Conservation (phyloP, 1,139 yeast species). For the Kodamaea arcana region DNA sequence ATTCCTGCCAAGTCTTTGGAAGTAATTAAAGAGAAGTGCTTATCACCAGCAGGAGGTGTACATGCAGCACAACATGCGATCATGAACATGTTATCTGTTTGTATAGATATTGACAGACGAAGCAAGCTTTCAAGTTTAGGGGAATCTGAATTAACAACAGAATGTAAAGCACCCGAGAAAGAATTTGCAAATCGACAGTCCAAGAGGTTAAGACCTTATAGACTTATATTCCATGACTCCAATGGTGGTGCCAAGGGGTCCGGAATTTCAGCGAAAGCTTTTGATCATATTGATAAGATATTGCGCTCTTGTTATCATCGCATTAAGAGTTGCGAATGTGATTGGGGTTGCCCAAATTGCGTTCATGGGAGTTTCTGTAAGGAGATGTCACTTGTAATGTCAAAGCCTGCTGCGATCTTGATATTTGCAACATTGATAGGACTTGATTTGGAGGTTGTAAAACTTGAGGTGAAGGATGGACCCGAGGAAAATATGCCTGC, state of each 20-base stretch:
- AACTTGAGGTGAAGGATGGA: conserved; percentile 55
- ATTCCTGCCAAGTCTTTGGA: conserved; percentile 64
- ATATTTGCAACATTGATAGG: conserved; percentile 54
- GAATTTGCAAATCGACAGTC: conserved; percentile 78
- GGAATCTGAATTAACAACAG: conserved; percentile 75
- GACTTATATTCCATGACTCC: conserved; percentile 78
- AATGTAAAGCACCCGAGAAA: conserved; percentile 95
- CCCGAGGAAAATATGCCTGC: conserved; percentile 81
- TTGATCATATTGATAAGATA: conserved; percentile 68
- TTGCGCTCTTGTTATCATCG: conserved; percentile 56
- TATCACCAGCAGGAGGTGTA: conserved; percentile 84
- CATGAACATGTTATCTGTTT: conserved; percentile 68
- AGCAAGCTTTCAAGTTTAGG: conserved; percentile 42
- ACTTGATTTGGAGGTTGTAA: conserved; percentile 37
- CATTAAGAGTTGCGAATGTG: conserved; percentile 67
- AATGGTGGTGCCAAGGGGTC: conserved; percentile 76
- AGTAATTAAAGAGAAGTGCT: conserved; percentile 47
- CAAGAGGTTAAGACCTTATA: conserved; percentile 72
- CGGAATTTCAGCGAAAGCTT: conserved; percentile 76
- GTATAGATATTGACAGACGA: conserved; percentile 38
- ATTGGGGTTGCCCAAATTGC: conserved; percentile 88
- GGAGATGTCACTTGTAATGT: conserved; percentile 76
- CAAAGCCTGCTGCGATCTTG: conserved; percentile 82
- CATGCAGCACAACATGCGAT: conserved; percentile 95
- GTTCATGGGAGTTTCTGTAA: conserved; percentile 74